phyloP scores from a whole-genome alignment of 805 yeast genomes.

The Nakazawaea sp. region DNA sequence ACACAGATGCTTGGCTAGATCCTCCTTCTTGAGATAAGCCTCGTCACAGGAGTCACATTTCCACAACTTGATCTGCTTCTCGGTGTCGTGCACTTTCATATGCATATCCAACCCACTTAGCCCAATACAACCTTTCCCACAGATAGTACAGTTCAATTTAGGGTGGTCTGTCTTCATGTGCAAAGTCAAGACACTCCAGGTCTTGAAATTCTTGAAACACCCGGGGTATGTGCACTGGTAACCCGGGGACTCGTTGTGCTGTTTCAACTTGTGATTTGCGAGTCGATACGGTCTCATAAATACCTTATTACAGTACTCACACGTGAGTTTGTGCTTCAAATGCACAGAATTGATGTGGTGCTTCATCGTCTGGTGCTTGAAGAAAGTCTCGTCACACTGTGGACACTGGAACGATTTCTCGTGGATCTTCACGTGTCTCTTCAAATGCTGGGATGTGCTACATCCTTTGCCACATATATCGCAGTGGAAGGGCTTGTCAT shows the following conservation, averaged over 20 bases:
- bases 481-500: constrained; percentile 67
- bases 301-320: constrained; percentile 55
- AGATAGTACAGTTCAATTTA: constrained; percentile 51
- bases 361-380: constrained; percentile 68
- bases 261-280: constrained; percentile 56
- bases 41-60: constrained; percentile 49
- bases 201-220: constrained; percentile 53
- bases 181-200: constrained; percentile 66
- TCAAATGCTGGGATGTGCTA: constrained; percentile 71
- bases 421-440: constrained; percentile 80
- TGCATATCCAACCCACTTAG: constrained; percentile 65
- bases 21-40: constrained; percentile 49
- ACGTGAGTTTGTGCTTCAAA: constrained; percentile 41
- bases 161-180: constrained; percentile 75
- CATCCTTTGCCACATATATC: constrained; percentile 76
- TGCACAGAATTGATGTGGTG: constrained; percentile 68
- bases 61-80: constrained; percentile 52
- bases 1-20: constrained; percentile 12
- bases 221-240: constrained; percentile 59
- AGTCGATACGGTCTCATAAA: constrained; percentile 63
- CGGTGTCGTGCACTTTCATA: constrained; percentile 61
- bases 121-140: constrained; percentile 72
- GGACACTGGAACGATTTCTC: constrained; percentile 60
- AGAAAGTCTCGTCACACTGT: constrained; percentile 61
- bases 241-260: constrained; percentile 49